These are phyloP conservation scores for Boletus sp. DNA, from an alignment of 768 basidiomycete species.

Conservation along the genomic window DNA sequence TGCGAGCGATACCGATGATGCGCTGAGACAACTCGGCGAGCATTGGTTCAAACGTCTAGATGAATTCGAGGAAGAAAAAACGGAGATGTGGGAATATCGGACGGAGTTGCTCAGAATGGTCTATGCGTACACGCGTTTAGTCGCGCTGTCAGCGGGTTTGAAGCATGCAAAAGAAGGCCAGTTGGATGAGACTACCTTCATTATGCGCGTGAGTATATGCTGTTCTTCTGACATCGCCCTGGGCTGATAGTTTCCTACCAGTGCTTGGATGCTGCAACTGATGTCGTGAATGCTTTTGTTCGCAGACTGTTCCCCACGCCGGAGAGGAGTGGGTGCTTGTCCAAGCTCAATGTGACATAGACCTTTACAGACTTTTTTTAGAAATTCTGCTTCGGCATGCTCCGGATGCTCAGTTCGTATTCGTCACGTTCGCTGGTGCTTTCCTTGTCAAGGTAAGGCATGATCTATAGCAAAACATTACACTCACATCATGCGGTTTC, in stretches of 20 bases:
- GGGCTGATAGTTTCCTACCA: slow-evolving; percentile 22
- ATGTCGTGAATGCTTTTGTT: slow-evolving; percentile 60
- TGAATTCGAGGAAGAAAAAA: slow-evolving; percentile 50
- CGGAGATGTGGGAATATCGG: slow-evolving; percentile 54
- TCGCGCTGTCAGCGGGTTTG: slow-evolving; percentile 71
- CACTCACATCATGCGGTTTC: neutral
- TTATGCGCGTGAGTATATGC: slow-evolving; percentile 51
- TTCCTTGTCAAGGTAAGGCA: slow-evolving; percentile 71
- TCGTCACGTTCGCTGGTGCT: slow-evolving; percentile 75
- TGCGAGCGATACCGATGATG: slow-evolving; percentile 66
- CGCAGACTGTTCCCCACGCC: slow-evolving; percentile 51
- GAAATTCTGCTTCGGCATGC: slow-evolving; percentile 64
- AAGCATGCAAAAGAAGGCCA: slow-evolving; percentile 63
- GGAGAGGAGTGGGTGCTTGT: slow-evolving; percentile 44
- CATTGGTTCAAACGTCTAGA: slow-evolving; percentile 55
- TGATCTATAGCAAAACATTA: neutral
- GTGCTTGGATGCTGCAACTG: slow-evolving; percentile 67
- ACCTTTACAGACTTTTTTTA: slow-evolving; percentile 22
- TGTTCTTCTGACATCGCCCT: neutral
- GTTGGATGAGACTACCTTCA: slow-evolving; percentile 60
- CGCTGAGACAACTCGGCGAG: slow-evolving; percentile 51
- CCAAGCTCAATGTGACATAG: neutral
- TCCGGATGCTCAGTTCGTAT: slow-evolving; percentile 76
- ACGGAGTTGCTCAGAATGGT: slow-evolving; percentile 58
- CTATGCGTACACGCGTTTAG: slow-evolving; percentile 66